Percentiles rank a stretch among this genome's conserved stretches.
Evolutionary conservation across 495 filamentous ascomycete species (phyloP).

Genomic region (Neurospora pannonica): DNA sequence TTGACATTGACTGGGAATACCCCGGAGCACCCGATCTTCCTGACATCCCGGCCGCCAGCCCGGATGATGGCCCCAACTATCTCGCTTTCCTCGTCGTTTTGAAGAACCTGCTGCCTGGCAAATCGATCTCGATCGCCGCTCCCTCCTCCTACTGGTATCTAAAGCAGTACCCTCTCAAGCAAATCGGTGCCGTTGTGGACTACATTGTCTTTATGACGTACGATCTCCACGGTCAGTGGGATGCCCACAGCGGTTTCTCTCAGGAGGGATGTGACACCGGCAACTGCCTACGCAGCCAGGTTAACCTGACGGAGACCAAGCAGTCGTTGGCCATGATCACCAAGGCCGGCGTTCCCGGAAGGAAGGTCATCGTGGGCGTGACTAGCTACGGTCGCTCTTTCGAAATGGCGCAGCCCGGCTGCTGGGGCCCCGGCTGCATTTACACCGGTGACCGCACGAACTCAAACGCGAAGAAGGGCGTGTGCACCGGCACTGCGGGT

Average conservation of each 20-base stretch:
- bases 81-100: conserved; percentile 6
- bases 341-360: conserved; percentile 35
- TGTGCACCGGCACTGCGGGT: conserved; percentile 1
- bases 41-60: conserved; percentile 9
- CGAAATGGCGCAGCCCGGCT: conserved; percentile 10
- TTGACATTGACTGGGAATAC: conserved; percentile 28
- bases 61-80: conserved; percentile 10
- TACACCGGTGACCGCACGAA: conserved; percentile 3
- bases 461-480: conserved; percentile 1
- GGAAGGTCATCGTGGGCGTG: conserved; percentile 30
- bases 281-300: conserved; percentile 33
- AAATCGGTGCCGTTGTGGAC: conserved; percentile 13
- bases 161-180: conserved; percentile 8
- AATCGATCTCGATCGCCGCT: conserved; percentile 18
- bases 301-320: conserved; percentile 35
- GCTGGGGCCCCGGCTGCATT: conserved; percentile 4
- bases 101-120: conserved; percentile 4
- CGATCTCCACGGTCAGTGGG: conserved; percentile 21
- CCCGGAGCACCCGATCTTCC: conserved; percentile 24
- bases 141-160: conserved; percentile 12
- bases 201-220: conserved; percentile 27
- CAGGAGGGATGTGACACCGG: conserved; percentile 25
- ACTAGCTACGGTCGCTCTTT: conserved; percentile 31
- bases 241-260: background rate
- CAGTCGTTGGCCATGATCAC: conserved; percentile 35